Conservation (phyloP, 805 yeast genomes). For the Cyberlindnera samutprakarnensis region DNA sequence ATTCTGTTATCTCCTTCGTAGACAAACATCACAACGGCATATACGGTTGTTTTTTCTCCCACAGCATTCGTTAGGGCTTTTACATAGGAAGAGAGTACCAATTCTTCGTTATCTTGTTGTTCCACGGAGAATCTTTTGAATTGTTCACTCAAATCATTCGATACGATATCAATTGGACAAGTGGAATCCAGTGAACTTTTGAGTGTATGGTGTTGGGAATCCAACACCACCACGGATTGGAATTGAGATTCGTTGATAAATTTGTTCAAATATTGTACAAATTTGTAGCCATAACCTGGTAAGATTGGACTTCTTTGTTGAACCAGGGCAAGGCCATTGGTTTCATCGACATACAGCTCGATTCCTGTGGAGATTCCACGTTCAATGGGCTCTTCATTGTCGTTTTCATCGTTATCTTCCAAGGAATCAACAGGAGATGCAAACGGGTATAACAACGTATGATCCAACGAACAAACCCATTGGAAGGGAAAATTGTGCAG, state of each 20-base stretch:
- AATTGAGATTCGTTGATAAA: conserved; percentile 33
- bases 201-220: conserved; percentile 66
- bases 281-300: conserved; percentile 48
- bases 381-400: conserved; percentile 1
- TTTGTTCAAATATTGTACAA: conserved; percentile 46
- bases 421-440: conserved; percentile 65
- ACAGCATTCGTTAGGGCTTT: conserved; percentile 8
- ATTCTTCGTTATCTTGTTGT: conserved; percentile 3
- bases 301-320: conserved; percentile 83
- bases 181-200: conserved; percentile 5
- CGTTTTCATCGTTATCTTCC: conserved; percentile 4
- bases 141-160: conserved; percentile 10
- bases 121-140: conserved; percentile 13
- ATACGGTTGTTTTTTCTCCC: conserved; percentile 17
- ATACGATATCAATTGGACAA: not conserved
- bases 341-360: conserved; percentile 50
- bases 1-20: conserved; percentile 86
- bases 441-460: conserved; percentile 66
- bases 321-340: conserved; percentile 42
- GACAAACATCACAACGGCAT: conserved; percentile 51
- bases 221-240: conserved; percentile 47
- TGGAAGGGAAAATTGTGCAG: conserved; percentile 54
- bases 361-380: conserved; percentile 45
- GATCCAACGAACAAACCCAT: conserved; percentile 51
- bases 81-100: conserved; percentile 10